Conservation (phyloP, 768 basidiomycete species). For the Peribolospora kevripleyi region DNA sequence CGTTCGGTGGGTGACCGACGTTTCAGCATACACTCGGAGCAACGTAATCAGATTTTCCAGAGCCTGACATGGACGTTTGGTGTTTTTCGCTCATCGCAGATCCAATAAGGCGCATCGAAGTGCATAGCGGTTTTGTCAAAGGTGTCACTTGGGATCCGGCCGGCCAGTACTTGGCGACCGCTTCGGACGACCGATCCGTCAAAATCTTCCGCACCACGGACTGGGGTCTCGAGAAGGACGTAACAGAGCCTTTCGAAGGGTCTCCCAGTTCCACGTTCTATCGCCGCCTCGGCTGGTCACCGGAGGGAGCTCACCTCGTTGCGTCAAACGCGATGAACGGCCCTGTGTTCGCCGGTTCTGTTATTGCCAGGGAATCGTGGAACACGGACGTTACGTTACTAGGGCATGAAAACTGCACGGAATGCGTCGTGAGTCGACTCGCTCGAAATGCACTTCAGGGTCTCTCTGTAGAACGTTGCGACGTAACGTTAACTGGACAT, state of each 20-base stretch:
- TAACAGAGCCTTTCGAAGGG: constrained; percentile 73
- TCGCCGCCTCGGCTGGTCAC: constrained; percentile 54
- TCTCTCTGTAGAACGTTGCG: neutral
- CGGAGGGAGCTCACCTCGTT: constrained; percentile 94
- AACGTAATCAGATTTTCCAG: too few species aligned
- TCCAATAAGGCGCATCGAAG: constrained; percentile 54
- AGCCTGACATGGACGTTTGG: neutral
- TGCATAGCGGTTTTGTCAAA: constrained; percentile 90
- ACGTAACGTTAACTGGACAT: neutral
- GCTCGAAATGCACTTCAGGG: neutral
- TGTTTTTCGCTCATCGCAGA: constrained; percentile 26
- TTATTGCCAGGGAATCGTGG: constrained; percentile 66
- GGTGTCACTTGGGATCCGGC: constrained; percentile 98
- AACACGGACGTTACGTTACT: constrained; percentile 78
- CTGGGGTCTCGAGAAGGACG: constrained; percentile 63
- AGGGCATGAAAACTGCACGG: constrained; percentile 89
- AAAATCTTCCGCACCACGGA: constrained; percentile 91
- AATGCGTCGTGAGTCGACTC: constrained; percentile 49
- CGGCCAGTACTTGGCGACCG: constrained; percentile 88
- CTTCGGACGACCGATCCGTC: constrained; percentile 86
- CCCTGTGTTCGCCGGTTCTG: constrained; percentile 89
- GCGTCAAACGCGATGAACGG: constrained; percentile 95
- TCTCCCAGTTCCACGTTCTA: constrained; percentile 30
- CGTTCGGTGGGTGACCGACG: constrained; percentile 37
- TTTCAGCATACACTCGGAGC: too few species aligned